These are phyloP conservation scores for Zygnema cylindricum DNA, from an alignment of 139 green algal species.

Conservation along the genomic window DNA sequence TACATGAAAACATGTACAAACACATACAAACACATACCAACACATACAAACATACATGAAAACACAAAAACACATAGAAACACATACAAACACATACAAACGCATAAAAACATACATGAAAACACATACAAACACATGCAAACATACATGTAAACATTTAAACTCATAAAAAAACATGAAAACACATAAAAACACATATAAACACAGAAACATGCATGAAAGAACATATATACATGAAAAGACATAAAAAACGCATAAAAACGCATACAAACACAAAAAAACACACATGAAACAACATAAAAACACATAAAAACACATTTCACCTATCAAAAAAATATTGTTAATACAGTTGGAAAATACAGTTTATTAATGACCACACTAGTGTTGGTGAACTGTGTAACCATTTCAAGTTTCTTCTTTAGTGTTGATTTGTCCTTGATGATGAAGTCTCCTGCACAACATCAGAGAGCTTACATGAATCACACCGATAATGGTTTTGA, in stretches of 20 bases:
- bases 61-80: not conserved
- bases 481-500: too few species aligned
- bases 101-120: not conserved
- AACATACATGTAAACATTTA: conserved; percentile 8
- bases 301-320: not conserved
- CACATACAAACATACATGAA: not conserved
- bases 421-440: conserved; percentile 50
- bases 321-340: too few species aligned
- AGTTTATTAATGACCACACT: too few species aligned
- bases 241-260: not conserved
- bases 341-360: too few species aligned
- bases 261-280: not conserved
- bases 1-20: not conserved
- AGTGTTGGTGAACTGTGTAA: conserved; percentile 32
- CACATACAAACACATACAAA: not conserved
- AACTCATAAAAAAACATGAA: not conserved
- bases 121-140: not conserved
- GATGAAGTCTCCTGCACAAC: conserved; percentile 64
- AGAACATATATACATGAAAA: not conserved
- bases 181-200: not conserved
- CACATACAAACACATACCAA: not conserved
- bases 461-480: too few species aligned
- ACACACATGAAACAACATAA: not conserved
- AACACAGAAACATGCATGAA: not conserved
- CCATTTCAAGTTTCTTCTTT: conserved; percentile 59